phyloP scores from a whole-genome alignment of 2,329 filamentous ascomycete species.

The Trichoderma sp. region DNA sequence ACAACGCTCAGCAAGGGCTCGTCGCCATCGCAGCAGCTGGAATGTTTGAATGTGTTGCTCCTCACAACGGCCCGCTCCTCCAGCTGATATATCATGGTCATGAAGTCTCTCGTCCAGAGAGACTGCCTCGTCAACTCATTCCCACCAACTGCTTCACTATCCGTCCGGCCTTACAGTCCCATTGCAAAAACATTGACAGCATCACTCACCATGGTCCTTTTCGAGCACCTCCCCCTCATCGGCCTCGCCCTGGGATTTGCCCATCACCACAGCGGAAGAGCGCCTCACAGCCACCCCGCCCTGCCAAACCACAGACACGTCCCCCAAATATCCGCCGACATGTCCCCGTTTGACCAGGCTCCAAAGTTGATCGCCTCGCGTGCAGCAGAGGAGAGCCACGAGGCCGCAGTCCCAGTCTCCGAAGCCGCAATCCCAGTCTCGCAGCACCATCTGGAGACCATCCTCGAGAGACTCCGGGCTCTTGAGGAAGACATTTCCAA shows the following conservation, averaged over 20 bases:
- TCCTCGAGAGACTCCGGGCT: conserved; percentile 37
- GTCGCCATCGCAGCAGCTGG: conserved; percentile 32
- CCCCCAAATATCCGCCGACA: conserved; percentile 28
- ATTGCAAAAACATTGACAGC: neutral
- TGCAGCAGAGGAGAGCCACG: conserved; percentile 36
- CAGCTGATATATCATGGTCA: conserved; percentile 30
- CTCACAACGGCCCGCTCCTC: conserved; percentile 32
- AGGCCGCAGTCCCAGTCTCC: conserved; percentile 35
- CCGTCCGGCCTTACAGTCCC: neutral
- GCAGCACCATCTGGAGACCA: conserved; percentile 33
- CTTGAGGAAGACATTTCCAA: conserved; percentile 37
- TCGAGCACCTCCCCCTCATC: conserved; percentile 29
- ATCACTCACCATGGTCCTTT: conserved; percentile 31
- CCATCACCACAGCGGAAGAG: conserved; percentile 4
- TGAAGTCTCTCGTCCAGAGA: neutral
- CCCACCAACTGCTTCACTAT: neutral
- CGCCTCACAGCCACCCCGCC: conserved; percentile 1
- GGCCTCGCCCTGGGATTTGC: conserved; percentile 27
- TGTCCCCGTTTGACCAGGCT: conserved; percentile 27
- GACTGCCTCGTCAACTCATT: neutral
- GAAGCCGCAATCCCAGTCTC: conserved; percentile 35
- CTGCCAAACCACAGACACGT: conserved; percentile 2
- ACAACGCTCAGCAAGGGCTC: neutral
- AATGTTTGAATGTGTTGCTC: conserved; percentile 45
- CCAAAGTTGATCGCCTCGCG: conserved; percentile 30